These are phyloP conservation scores for Postia placenta DNA, from an alignment of 768 basidiomycete genomes.

Conservation along the genomic window DNA sequence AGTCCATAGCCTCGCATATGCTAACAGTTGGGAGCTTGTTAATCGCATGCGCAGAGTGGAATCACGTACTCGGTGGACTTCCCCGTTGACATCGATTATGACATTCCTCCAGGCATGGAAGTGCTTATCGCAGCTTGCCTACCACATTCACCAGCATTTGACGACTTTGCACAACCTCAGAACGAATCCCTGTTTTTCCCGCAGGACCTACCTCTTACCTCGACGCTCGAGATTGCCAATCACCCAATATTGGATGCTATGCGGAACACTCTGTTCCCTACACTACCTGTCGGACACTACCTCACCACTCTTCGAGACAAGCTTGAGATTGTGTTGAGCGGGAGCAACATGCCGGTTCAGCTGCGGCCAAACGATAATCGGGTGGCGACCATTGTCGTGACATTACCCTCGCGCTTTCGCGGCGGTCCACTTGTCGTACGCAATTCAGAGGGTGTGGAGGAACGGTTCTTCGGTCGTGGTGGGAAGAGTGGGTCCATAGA, in stretches of 20 bases:
- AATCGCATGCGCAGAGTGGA: slow-evolving; percentile 44
- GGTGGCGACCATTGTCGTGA: slow-evolving; percentile 66
- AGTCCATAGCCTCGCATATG: slow-evolving; percentile 12
- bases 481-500: slow-evolving; percentile 65
- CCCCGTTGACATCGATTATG: slow-evolving; percentile 71
- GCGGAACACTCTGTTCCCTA: slow-evolving; percentile 65
- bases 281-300: slow-evolving; percentile 61
- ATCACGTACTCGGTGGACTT: slow-evolving; percentile 79
- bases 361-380: slow-evolving; percentile 57
- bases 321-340: slow-evolving; percentile 60
- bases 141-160: slow-evolving; percentile 49
- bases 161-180: slow-evolving; percentile 37
- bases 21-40: not conserved
- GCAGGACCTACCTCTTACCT: slow-evolving; percentile 61
- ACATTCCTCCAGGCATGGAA: slow-evolving; percentile 71
- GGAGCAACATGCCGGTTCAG: slow-evolving; percentile 53
- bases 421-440: slow-evolving; percentile 62
- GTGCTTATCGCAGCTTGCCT: slow-evolving; percentile 71
- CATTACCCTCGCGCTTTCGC: slow-evolving; percentile 67
- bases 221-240: slow-evolving; percentile 74
- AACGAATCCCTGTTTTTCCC: slow-evolving; percentile 71
- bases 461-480: slow-evolving; percentile 57
- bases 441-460: slow-evolving; percentile 47
- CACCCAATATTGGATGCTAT: slow-evolving; percentile 79
- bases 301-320: slow-evolving; percentile 63